These are phyloP conservation scores for Mycosarcoma maydis DNA, from an alignment of 1,284 basidiomycete genomes.

Conservation along the genomic window DNA sequence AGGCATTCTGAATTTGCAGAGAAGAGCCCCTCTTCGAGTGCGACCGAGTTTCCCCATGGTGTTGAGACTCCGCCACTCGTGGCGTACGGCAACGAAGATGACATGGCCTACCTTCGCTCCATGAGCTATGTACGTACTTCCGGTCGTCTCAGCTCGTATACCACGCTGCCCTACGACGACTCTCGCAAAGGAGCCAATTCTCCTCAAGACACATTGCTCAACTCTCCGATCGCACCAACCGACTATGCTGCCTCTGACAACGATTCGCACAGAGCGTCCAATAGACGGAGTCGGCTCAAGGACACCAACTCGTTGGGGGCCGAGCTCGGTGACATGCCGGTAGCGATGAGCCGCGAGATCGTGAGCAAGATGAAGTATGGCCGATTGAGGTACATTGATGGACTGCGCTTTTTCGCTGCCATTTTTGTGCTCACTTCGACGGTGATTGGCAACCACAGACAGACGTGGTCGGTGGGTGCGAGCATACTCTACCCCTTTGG, in stretches of 20 bases:
- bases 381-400: conserved; percentile 39
- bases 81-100: conserved; percentile 27
- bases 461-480: conserved; percentile 22
- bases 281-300: conserved; percentile 29
- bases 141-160: conserved; percentile 32
- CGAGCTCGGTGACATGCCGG: conserved; percentile 7
- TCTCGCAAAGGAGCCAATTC: conserved; percentile 14
- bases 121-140: conserved; percentile 44
- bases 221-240: conserved; percentile 14
- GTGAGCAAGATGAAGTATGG: conserved; percentile 44
- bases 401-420: conserved; percentile 38
- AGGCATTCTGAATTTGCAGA: conserved; percentile 14
- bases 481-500: conserved; percentile 49
- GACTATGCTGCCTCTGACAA: conserved; percentile 33
- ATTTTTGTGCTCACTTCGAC: conserved; percentile 36
- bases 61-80: conserved; percentile 24
- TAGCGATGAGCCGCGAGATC: conserved; percentile 2
- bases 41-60: conserved; percentile 16
- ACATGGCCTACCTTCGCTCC: conserved; percentile 44
- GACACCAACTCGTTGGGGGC: conserved; percentile 36
- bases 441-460: conserved; percentile 15
- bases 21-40: conserved; percentile 11
- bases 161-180: conserved; percentile 8
- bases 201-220: conserved; percentile 30
- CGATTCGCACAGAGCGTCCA: conserved; percentile 20